Evolutionary conservation across 495 filamentous ascomycete genomes (phyloP), one percentile per base, ranked within the genome.

Genomic region (Penicillium paxilli): DNA sequence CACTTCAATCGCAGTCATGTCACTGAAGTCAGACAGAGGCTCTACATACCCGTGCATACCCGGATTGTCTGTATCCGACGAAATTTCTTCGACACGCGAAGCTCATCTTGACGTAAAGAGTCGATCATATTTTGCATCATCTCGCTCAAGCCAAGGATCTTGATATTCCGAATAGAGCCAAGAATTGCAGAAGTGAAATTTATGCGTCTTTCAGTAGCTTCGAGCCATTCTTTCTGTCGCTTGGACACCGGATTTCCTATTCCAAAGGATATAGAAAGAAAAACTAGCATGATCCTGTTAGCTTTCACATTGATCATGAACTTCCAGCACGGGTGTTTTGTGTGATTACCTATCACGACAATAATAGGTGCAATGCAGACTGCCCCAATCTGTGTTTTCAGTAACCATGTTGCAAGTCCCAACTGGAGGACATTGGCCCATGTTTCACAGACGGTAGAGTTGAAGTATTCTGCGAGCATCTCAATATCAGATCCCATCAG

Each of bases 401-500:
- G 56, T 24, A 87, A 62, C 17, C 63, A 70, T 4, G 80, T 76
- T n/a, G 82, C 84, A 16, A 87, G 54, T 11, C 65, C 60, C 0
- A 86, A 72, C 54, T 86, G 80, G 4, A 87, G 49, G 4, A 74
- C 33, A 46, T 79, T 75, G 0, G 81, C 81, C 80, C 80, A 83
- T 19, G 77, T 65, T 44, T 83, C 78, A 40, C 81, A 77, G 16
- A 78, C 52, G 14, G 76, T 57, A 14, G 54, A 54, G 23, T 67
- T 52, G 46, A 73, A 71, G 6, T 71, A 75, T 41, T 64, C 63
- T 14, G 64, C 68, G 19, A 80, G 70, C 41, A 77, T 69, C 48
- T 81, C 79, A 19, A 81, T 69, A 45, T 83, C 81, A 12, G 81
- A 78, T 66, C 78, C 83, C 72, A 84, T 83, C 2, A 87, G 70